These are phyloP conservation scores for Rhytidiadelphus loreus DNA, from an alignment of 225 moss, liverwort and hornwort species.

Conservation along the genomic window DNA sequence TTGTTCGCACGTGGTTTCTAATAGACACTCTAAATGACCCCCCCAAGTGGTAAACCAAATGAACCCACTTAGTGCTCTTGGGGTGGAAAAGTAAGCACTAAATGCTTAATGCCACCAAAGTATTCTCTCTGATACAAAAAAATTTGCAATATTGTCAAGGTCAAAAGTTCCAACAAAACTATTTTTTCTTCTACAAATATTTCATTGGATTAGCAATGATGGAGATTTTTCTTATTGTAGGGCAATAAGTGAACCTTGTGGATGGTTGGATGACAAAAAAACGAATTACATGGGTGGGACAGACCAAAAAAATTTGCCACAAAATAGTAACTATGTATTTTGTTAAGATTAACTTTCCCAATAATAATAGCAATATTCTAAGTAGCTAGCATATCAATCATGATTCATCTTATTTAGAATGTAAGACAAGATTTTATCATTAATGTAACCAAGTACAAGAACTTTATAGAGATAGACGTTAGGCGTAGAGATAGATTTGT, in stretches of 20 bases:
- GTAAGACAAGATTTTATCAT: background rate
- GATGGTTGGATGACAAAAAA: background rate
- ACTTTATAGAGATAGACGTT: background rate
- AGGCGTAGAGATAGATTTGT: fast-evolving
- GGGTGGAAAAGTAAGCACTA: too few relatives aligned
- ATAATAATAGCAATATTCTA: background rate
- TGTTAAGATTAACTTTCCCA: fast-evolving
- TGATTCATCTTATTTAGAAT: background rate
- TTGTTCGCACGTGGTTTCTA: too few relatives aligned
- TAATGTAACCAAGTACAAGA: background rate
- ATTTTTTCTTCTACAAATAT: fast-evolving
- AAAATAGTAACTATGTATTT: too few relatives aligned
- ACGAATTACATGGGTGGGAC: fast-evolving
- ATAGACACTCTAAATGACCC: too few relatives aligned
- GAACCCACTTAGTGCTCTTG: fast-evolving
- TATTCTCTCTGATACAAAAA: background rate
- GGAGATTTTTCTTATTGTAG: background rate
- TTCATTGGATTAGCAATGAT: background rate
- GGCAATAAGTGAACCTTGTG: background rate
- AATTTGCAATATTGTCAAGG: background rate
- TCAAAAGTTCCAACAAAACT: background rate
- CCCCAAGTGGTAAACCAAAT: fast-evolving
- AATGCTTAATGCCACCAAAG: fast-evolving
- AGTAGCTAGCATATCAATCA: background rate
- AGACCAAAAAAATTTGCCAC: background rate